Conservation (phyloP, 495 filamentous ascomycete genomes). For the Podospora pseudoanserina region DNA sequence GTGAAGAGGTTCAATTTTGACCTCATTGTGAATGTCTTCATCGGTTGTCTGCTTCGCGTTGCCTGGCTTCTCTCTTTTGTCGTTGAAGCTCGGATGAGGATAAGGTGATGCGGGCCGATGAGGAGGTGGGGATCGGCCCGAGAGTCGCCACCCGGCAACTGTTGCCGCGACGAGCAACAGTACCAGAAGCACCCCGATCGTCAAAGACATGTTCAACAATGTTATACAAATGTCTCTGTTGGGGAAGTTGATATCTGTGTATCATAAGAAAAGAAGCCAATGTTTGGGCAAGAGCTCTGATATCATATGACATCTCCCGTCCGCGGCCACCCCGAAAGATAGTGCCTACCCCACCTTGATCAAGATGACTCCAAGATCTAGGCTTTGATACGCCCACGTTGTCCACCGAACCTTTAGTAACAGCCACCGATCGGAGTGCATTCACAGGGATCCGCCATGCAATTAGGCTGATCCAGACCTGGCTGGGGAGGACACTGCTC, state of each 20-base stretch:
- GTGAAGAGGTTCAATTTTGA: slow-evolving; percentile 49
- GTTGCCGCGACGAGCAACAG: neutral
- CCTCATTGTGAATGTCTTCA: slow-evolving; percentile 61
- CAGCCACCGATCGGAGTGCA: neutral
- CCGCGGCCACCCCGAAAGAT: neutral
- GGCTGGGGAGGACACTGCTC: neutral
- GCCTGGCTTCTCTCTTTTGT: neutral
- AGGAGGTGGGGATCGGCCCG: neutral
- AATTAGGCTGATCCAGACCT: neutral
- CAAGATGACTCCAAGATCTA: neutral
- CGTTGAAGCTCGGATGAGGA: neutral
- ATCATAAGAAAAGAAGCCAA: neutral
- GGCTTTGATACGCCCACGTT: slow-evolving; percentile 2
- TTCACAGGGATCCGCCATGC: neutral
- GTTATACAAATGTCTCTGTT: neutral
- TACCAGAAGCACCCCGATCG: neutral
- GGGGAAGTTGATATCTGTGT: neutral
- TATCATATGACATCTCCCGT: slow-evolving; percentile 1
- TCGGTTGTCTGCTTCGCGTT: slow-evolving; percentile 29
- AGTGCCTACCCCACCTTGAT: slow-evolving; percentile 1
- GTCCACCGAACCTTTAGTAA: neutral
- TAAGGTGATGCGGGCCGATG: neutral
- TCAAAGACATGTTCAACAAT: neutral
- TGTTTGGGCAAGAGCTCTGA: neutral
- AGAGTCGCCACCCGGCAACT: slow-evolving; percentile 2